Evolutionary conservation across 192 early-diverging fungal species (phyloP).

Genomic region (Coemansia sp.): DNA sequence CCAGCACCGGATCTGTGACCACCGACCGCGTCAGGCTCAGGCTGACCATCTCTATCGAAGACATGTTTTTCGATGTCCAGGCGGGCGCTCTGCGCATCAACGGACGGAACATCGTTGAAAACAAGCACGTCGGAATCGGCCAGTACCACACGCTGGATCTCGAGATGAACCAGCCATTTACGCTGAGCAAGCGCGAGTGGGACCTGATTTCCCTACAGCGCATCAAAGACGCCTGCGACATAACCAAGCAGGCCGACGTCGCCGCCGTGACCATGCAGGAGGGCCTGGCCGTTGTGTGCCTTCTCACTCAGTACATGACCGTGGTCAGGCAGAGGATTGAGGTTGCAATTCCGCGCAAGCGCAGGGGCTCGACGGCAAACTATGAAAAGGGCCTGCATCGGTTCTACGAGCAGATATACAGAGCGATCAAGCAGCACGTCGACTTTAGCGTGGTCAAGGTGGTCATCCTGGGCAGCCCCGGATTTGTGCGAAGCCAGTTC

Average conservation of each 20-base stretch:
- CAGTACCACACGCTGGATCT: slow-evolving; percentile 94
- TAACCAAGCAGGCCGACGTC: slow-evolving; percentile 85
- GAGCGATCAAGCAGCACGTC: slow-evolving; percentile 81
- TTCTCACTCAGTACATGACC: slow-evolving; percentile 94
- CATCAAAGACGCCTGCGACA: slow-evolving; percentile 84
- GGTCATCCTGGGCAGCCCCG: slow-evolving; percentile 94
- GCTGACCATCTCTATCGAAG: slow-evolving; percentile 81
- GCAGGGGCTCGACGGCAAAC: slow-evolving; percentile 83
- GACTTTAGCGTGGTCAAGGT: slow-evolving; percentile 94
- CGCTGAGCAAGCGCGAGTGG: slow-evolving; percentile 86
- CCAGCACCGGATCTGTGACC: slow-evolving; percentile 80
- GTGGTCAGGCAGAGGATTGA: slow-evolving; percentile 93
- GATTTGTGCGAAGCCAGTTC: slow-evolving; percentile 87
- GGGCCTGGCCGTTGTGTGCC: slow-evolving; percentile 87
- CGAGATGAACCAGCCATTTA: slow-evolving; percentile 85
- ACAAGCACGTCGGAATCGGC: slow-evolving; percentile 87
- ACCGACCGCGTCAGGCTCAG: slow-evolving; percentile 76
- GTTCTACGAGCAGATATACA: slow-evolving; percentile 91
- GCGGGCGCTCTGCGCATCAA: slow-evolving; percentile 81
- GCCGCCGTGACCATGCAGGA: slow-evolving; percentile 89
- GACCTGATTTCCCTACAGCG: slow-evolving; percentile 89
- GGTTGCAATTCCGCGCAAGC: slow-evolving; percentile 84
- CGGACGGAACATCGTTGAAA: slow-evolving; percentile 83
- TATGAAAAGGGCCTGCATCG: slow-evolving; percentile 84
- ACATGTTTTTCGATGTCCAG: slow-evolving; percentile 88